Conservation (phyloP, 768 basidiomycete genomes). For the Termitomyces sp. region DNA sequence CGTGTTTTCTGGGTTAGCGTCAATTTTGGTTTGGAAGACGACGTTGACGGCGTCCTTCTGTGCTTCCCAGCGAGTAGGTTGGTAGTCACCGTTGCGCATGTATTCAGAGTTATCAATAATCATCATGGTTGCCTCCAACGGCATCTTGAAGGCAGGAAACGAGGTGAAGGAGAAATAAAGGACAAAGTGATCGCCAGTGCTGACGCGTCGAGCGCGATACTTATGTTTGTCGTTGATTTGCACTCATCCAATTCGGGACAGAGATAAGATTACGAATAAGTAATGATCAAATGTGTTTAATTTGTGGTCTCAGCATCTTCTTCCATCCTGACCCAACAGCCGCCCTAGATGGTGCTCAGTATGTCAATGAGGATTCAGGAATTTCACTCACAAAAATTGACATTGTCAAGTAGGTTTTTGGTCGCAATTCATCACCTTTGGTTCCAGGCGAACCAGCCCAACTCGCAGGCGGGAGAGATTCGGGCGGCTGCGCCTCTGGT, state of each 20-base stretch:
- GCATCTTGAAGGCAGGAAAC: conserved; percentile 51
- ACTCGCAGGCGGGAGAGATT: conserved; percentile 31
- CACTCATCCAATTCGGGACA: not conserved
- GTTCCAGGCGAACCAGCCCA: conserved; percentile 30
- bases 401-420: conserved; percentile 12
- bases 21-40: conserved; percentile 88
- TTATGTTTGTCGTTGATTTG: conserved; percentile 12
- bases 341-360: conserved; percentile 17
- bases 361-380: not conserved
- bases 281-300: not conserved
- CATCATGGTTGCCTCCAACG: conserved; percentile 97
- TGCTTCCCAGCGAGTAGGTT: conserved; percentile 81
- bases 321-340: conserved; percentile 26
- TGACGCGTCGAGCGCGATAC: conserved; percentile 28
- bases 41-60: conserved; percentile 89
- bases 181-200: conserved; percentile 8
- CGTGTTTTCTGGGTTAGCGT: conserved; percentile 95
- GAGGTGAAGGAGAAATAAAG: conserved; percentile 8
- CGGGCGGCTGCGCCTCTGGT: conserved; percentile 34
- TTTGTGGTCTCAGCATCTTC: conserved; percentile 7
- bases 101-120: conserved; percentile 97
- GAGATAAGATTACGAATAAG: conserved; percentile 11
- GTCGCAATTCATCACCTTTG: conserved; percentile 22
- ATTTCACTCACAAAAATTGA: conserved; percentile 4
- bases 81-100: conserved; percentile 94